A percentile compares a stretch with the other conserved stretches of the same genome.
These are phyloP conservation scores for Cladobotryum protrusum DNA, from an alignment of 2,329 filamentous ascomycete genomes.

Conservation along the genomic window DNA sequence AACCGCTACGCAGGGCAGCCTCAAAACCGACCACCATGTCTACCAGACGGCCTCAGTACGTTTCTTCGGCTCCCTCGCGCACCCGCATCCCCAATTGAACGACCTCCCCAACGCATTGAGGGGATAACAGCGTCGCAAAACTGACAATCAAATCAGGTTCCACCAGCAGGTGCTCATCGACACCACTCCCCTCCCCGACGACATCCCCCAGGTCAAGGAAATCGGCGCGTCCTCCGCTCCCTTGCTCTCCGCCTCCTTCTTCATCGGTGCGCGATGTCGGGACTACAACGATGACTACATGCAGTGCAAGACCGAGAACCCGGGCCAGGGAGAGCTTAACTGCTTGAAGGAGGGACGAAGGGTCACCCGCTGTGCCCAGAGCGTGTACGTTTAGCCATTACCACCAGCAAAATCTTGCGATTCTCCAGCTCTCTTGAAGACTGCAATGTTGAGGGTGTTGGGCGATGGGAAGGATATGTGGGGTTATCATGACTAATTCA, in stretches of 20 bases:
- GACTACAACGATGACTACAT: conserved; percentile 99
- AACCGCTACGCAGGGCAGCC: conserved; percentile 22
- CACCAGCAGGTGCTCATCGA: conserved; percentile 90
- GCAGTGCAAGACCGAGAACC: conserved; percentile 96
- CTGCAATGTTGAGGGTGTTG: background rate
- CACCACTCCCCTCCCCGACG: conserved; percentile 87
- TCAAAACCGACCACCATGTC: conserved; percentile 32
- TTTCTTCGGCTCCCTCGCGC: conserved; percentile 10
- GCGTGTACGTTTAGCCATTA: conserved; percentile 64
- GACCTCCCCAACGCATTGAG: conserved; percentile 1
- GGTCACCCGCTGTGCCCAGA: conserved; percentile 92
- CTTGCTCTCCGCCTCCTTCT: conserved; percentile 85
- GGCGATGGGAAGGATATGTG: background rate
- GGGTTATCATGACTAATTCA: background rate
- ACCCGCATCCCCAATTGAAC: background rate
- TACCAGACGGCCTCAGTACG: conserved; percentile 38
- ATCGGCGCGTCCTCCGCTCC: conserved; percentile 90
- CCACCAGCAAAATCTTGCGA: background rate
- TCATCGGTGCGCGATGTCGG: conserved; percentile 92
- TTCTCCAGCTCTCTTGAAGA: background rate
- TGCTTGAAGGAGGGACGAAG: conserved; percentile 95
- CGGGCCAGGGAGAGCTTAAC: conserved; percentile 84
- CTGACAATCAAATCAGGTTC: conserved; percentile 57
- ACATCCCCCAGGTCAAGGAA: conserved; percentile 89
- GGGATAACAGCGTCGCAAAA: background rate